These are phyloP conservation scores for Limonium bicolor DNA, from an alignment of 148 eudicot species.

Conservation along the genomic window DNA sequence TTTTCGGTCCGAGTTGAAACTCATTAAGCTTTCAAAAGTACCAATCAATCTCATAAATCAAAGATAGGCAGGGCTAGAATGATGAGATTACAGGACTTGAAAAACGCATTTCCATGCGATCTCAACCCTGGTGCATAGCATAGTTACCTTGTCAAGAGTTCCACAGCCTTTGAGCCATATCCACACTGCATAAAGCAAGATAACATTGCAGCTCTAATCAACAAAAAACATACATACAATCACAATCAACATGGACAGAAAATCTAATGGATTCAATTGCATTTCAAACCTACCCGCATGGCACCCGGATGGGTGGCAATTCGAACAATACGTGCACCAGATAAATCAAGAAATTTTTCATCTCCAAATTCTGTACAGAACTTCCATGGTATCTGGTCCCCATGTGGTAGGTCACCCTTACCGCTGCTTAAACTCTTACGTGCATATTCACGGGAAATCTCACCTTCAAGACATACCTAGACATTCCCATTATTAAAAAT, in stretches of 20 bases:
- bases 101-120: no score
- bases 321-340: constrained; percentile 94
- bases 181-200: constrained; percentile 52
- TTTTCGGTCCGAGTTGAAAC: no score
- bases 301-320: constrained; percentile 98
- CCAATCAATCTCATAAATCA: no score
- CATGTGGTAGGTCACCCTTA: constrained; percentile 63
- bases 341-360: constrained; percentile 67
- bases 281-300: constrained; percentile 64
- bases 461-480: constrained; percentile 85
- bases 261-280: no score
- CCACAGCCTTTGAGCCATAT: constrained; percentile 84
- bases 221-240: no score
- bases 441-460: constrained; percentile 78
- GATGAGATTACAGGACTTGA: no score
- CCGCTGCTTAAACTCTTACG: constrained; percentile 59
- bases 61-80: no score
- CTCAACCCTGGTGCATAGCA: no score
- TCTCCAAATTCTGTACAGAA: constrained; percentile 71
- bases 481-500: no score
- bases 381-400: constrained; percentile 99
- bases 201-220: no score
- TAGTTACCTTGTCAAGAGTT: constrained; percentile 67
- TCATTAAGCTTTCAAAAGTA: no score
- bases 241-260: no score